Percentiles rank a stretch among this genome's conserved stretches.
These are phyloP conservation scores for Porcisia deanei DNA, from an alignment of 208 protist genomes.

Conservation along the genomic window DNA sequence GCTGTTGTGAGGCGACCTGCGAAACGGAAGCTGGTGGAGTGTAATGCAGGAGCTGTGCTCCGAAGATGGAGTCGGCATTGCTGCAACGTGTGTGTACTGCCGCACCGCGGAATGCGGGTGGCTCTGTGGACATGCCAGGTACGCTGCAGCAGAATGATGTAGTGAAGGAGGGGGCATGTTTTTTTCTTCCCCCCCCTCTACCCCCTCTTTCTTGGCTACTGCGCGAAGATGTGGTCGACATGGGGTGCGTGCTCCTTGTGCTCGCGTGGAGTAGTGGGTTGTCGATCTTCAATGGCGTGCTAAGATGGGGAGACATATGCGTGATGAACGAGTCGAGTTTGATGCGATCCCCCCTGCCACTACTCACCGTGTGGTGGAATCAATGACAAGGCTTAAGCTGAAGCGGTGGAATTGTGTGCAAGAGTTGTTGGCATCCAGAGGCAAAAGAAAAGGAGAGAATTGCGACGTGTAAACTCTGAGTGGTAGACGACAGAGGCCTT, in stretches of 20 bases:
- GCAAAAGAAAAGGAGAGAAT: background rate
- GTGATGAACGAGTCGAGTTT: background rate
- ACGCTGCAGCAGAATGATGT: background rate
- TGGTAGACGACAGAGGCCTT: no score
- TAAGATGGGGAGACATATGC: background rate
- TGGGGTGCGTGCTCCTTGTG: background rate
- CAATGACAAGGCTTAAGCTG: no score
- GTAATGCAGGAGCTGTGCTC: background rate
- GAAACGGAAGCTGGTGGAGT: background rate
- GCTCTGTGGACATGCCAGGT: no score
- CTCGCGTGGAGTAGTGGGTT: no score
- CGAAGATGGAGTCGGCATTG: background rate
- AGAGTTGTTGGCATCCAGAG: no score
- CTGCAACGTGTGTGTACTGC: background rate
- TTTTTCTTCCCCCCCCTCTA: background rate
- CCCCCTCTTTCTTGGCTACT: background rate
- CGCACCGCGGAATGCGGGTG: no score
- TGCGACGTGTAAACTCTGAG: no score
- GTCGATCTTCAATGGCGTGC: background rate
- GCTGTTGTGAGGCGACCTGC: background rate
- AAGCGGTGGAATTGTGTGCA: no score
- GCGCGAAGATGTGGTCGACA: background rate
- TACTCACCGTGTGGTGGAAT: background rate
- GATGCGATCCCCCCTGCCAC: background rate
- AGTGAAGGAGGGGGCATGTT: background rate